These are phyloP conservation scores for Flaveria sonorensis DNA, from an alignment of 129 eudicot species.

Conservation along the genomic window DNA sequence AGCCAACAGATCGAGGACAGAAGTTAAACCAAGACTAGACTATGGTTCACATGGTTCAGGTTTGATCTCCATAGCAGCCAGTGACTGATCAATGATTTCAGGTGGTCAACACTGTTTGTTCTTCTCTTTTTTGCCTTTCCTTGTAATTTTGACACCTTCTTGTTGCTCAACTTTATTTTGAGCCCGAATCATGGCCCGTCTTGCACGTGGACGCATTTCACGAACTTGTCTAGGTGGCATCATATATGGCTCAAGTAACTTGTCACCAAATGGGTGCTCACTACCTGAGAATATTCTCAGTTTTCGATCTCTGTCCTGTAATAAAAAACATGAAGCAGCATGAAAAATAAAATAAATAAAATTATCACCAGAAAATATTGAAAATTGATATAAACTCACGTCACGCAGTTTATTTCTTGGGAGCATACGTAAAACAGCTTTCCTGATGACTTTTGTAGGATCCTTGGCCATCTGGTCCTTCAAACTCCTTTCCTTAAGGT, in stretches of 20 bases:
- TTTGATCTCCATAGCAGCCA: neutral
- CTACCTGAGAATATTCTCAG: conserved; percentile 76
- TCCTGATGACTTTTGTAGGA: conserved; percentile 97
- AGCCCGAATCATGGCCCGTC: conserved; percentile 82
- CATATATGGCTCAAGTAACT: conserved; percentile 58
- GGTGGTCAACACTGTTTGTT: conserved; percentile 39
- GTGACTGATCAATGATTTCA: conserved; percentile 17
- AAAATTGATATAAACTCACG: conserved; percentile 47
- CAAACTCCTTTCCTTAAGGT: conserved; percentile 87
- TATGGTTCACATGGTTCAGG: neutral
- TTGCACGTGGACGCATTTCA: conserved; percentile 84
- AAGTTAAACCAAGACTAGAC: neutral
- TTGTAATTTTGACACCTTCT: conserved; percentile 44
- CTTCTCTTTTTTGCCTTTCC: conserved; percentile 59
- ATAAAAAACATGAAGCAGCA: neutral
- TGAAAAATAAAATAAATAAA: too few species aligned
- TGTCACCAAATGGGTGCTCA: conserved; percentile 92
- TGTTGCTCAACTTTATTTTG: conserved; percentile 80
- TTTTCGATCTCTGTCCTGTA: conserved; percentile 85
- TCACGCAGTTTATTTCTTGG: conserved; percentile 94
- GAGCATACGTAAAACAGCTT: conserved; percentile 95
- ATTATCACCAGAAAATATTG: neutral
- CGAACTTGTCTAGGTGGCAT: conserved; percentile 96
- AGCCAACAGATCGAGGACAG: neutral
- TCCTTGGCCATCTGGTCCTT: conserved; percentile 92